Conservation (phyloP, 768 basidiomycete species). For the Rickenella mellea region DNA sequence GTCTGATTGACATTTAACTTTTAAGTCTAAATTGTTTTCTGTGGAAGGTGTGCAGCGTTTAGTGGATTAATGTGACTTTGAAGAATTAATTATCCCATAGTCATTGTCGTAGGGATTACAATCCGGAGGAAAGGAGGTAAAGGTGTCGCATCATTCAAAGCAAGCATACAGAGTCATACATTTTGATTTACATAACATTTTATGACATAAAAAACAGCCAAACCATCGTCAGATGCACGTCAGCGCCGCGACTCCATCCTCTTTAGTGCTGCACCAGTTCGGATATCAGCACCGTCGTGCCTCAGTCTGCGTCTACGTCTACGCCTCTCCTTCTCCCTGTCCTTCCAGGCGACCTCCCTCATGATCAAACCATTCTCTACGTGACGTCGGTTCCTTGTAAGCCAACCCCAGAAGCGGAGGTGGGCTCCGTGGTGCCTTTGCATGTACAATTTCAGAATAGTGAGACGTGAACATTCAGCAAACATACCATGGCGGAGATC, state of each 20-base stretch:
- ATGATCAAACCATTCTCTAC: slow-evolving; percentile 8
- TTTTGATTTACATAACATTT: not conserved
- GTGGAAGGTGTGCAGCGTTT: no score
- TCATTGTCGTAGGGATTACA: slow-evolving; percentile 2
- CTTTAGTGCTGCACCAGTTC: slow-evolving; percentile 9
- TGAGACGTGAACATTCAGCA: not conserved
- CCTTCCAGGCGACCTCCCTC: slow-evolving; percentile 7
- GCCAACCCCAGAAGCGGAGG: slow-evolving; percentile 9
- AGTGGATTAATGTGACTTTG: not conserved
- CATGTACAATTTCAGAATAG: slow-evolving; percentile 1
- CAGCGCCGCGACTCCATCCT: slow-evolving; percentile 12
- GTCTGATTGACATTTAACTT: not conserved
- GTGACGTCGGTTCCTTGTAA: slow-evolving; percentile 7
- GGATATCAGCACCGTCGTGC: slow-evolving; percentile 9
- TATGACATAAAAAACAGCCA: not conserved
- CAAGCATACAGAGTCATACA: not conserved
- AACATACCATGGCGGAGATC: slow-evolving; percentile 1
- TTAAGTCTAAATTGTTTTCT: no score
- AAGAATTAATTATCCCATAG: not conserved
- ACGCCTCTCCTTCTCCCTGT: slow-evolving; percentile 10
- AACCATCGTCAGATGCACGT: slow-evolving; percentile 3
- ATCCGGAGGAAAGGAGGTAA: not conserved
- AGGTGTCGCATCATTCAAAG: not conserved
- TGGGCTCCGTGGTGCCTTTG: slow-evolving; percentile 13
- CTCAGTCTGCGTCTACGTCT: slow-evolving; percentile 2